These are phyloP conservation scores for Fusarium compactum DNA, from an alignment of 2,329 filamentous ascomycete species.

Conservation along the genomic window DNA sequence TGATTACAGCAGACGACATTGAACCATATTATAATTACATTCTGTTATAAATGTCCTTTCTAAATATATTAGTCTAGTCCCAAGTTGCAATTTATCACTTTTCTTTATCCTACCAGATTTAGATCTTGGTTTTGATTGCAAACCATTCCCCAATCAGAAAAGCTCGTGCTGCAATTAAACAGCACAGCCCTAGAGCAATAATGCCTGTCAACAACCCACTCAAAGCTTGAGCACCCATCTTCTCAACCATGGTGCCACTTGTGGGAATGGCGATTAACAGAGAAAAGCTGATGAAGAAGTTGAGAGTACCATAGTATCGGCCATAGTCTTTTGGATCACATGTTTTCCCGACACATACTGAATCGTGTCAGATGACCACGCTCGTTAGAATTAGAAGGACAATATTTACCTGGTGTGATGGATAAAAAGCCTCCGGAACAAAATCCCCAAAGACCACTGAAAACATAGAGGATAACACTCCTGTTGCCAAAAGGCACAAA, in stretches of 20 bases:
- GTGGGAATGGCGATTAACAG: constrained; percentile 6
- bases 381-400: accelerated
- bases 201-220: constrained; percentile 13
- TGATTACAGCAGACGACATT: neutral
- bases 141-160: constrained; percentile 9
- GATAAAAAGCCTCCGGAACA: neutral
- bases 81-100: neutral
- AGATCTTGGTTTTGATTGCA: constrained; percentile 6
- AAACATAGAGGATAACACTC: neutral
- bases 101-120: neutral
- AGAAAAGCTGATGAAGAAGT: constrained; percentile 18
- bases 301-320: constrained; percentile 14
- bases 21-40: neutral
- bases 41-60: neutral
- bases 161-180: constrained; percentile 9
- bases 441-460: constrained; percentile 6
- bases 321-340: constrained; percentile 22
- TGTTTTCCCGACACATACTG: constrained; percentile 17
- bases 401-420: constrained; percentile 1
- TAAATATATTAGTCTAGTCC: neutral
- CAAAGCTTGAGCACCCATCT: constrained; percentile 14
- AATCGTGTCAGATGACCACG: too few species aligned
- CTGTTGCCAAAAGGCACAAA: constrained; percentile 8
- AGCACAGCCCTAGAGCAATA: neutral
- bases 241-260: constrained; percentile 14